Conservation (phyloP, 1,284 basidiomycete genomes). For the Cutaneotrichosporon sp. region DNA sequence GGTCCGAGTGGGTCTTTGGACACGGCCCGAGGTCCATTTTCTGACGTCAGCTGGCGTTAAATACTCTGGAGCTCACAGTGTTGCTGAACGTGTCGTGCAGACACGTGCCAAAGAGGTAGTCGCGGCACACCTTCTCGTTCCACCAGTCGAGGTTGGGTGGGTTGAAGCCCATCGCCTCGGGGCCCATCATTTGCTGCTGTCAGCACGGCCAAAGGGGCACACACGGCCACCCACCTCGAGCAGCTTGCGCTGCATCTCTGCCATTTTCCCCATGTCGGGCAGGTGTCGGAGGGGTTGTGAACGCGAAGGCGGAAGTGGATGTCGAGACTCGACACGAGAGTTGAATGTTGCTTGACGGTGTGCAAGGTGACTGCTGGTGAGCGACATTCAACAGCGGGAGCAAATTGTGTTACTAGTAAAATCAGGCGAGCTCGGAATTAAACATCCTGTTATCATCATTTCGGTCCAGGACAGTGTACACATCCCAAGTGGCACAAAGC, state of each 20-base stretch:
- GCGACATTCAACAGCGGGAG: background rate
- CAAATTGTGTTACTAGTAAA: background rate
- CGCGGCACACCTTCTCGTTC: slow-evolving; percentile 95
- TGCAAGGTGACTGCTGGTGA: background rate
- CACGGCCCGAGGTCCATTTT: slow-evolving; percentile 99
- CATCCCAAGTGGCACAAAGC: background rate
- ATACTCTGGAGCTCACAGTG: slow-evolving; percentile 78
- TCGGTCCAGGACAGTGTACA: too few species aligned
- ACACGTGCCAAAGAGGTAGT: slow-evolving; percentile 97
- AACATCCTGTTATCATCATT: background rate
- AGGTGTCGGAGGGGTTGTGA: background rate
- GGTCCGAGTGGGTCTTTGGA: slow-evolving; percentile 93
- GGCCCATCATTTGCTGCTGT: slow-evolving; percentile 96
- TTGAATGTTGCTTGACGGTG: background rate
- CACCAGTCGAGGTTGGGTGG: slow-evolving; percentile 92
- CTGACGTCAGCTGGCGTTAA: slow-evolving; percentile 55
- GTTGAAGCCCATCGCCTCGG: slow-evolving; percentile 93
- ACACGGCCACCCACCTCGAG: slow-evolving; percentile 48
- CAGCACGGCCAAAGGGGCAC: background rate
- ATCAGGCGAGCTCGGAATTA: background rate
- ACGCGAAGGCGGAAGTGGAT: background rate
- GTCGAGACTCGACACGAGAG: background rate
- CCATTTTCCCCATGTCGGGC: slow-evolving; percentile 53
- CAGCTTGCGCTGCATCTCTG: slow-evolving; percentile 56
- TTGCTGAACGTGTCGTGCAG: slow-evolving; percentile 98